phyloP scores from a whole-genome alignment of 192 early-diverging fungal genomes.

The Backusella tuberculispora region DNA sequence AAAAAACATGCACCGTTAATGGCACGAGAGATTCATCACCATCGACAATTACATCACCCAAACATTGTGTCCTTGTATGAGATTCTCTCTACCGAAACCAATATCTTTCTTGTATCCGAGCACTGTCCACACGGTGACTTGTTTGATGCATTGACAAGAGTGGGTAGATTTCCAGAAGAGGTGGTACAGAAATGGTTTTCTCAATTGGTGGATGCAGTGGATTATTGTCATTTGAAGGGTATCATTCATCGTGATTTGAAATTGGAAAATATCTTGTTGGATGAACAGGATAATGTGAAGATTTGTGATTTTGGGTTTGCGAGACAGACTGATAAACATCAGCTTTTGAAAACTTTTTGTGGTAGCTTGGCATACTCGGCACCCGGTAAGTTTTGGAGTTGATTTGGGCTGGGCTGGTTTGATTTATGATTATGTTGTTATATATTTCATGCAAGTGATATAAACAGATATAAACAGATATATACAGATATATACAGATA shows the following conservation, averaged over 20 bases:
- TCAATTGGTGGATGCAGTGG: conserved; percentile 52
- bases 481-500: not conserved
- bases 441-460: not conserved
- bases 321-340: conserved; percentile 59
- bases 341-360: conserved; percentile 65
- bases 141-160: conserved; percentile 50
- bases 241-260: conserved; percentile 64
- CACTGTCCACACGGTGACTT: conserved; percentile 76
- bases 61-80: conserved; percentile 82
- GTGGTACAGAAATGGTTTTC: conserved; percentile 53
- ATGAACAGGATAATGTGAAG: conserved; percentile 60
- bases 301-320: conserved; percentile 75
- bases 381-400: conserved; percentile 63
- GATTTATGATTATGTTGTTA: conserved; percentile 3
- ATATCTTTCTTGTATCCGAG: conserved; percentile 81
- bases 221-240: conserved; percentile 53
- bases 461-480: not conserved
- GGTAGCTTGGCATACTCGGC: conserved; percentile 77
- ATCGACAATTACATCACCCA: conserved; percentile 72
- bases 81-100: conserved; percentile 69
- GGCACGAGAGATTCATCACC: conserved; percentile 65
- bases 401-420: too few relatives aligned
- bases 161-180: conserved; percentile 43
- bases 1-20: conserved; percentile 61
- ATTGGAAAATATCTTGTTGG: conserved; percentile 63